Base-by-base conservation (phyloP, 139 green algal genomes). In the Pleodorina starrii region DNA sequence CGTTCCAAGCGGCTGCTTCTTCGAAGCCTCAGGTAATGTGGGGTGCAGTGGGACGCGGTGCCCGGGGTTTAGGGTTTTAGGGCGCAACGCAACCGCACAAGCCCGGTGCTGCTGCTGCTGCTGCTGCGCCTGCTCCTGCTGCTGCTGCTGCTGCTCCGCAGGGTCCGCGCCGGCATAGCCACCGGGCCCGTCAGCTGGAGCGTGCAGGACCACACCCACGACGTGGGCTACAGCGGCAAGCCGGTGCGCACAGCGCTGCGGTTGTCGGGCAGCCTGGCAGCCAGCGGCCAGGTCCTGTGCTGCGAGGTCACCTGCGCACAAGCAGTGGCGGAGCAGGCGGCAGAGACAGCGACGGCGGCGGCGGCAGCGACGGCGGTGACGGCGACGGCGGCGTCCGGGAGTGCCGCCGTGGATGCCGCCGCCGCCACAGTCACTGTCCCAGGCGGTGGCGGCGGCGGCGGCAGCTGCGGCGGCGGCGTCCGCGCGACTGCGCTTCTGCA, bases 251-350 rank as follows among this genome's bases (percentile, higher is more conserved):
- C 16, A 6, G 74, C 74, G 29, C 29, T 82, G 42, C 74, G 74
- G 3, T 25, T 82, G 44, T 44, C 74, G 23, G 74, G 29, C 74
- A 44, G 38, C 44, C 14, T 63, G 14, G 74, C 74, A 7, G 44
- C 44, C 29, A 63, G 43, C 25, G 74, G 74, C 25, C 44, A 63
- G 44, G 74, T 82, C 44, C n/a, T 82, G 25, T 82, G 74, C 74
- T 82, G 74, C 43, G 74, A 42, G 25, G 74, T 82, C 11, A 82
- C 74, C 21, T 82, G 74, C n/a, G 27, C 27, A 23, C 44, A 82
- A 44, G 74, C 74, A 25, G 44, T 82, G 74, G 74, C 74, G 44
- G 74, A 44, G 44, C 74, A 82, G 74, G 74, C 74, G 21, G 74
- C 74, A 44, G 46, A 38, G 72, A 16, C 40, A 2, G 72, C 72